Evolutionary conservation across 2,329 filamentous ascomycete genomes (phyloP).

Genomic region (Samsoniella hepiali): DNA sequence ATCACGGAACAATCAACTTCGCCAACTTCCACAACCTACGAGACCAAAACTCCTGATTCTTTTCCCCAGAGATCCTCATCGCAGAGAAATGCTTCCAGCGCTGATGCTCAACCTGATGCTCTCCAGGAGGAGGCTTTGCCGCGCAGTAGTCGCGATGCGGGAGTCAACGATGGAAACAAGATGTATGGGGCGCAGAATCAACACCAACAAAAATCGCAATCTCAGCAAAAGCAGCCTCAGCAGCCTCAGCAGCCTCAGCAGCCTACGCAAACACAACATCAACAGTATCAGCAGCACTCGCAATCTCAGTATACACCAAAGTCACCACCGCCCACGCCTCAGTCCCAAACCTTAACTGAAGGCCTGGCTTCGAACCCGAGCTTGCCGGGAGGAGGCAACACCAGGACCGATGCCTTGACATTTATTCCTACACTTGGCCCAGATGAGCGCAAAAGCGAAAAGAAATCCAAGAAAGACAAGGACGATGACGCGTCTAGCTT

Average conservation of each 20-base stretch:
- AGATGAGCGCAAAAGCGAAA: constrained; percentile 74
- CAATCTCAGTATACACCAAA: constrained; percentile 27
- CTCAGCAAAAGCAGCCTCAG: constrained; percentile 26
- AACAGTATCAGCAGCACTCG: constrained; percentile 15
- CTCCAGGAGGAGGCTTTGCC: constrained; percentile 23
- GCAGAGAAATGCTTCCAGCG: constrained; percentile 34
- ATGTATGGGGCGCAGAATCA: constrained; percentile 24
- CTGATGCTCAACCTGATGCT: constrained; percentile 46
- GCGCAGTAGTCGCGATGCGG: neutral
- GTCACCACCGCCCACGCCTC: constrained; percentile 21
- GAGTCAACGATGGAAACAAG: constrained; percentile 11
- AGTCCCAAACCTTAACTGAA: constrained; percentile 28
- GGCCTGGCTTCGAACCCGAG: constrained; percentile 45
- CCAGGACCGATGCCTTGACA: constrained; percentile 71
- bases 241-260: constrained; percentile 19
- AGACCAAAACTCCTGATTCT: constrained; percentile 25
- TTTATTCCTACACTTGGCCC: constrained; percentile 69
- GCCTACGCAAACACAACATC: constrained; percentile 9
- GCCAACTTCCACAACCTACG: constrained; percentile 41
- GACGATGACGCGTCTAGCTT: constrained; percentile 59
- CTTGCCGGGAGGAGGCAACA: constrained; percentile 63
- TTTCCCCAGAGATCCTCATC: constrained; percentile 56
- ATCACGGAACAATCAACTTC: constrained; percentile 63
- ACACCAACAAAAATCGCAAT: constrained; percentile 19
- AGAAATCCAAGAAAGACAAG: constrained; percentile 71